These are phyloP conservation scores for Phaffomyces thermotolerans DNA, from an alignment of 805 yeast species.

Conservation along the genomic window DNA sequence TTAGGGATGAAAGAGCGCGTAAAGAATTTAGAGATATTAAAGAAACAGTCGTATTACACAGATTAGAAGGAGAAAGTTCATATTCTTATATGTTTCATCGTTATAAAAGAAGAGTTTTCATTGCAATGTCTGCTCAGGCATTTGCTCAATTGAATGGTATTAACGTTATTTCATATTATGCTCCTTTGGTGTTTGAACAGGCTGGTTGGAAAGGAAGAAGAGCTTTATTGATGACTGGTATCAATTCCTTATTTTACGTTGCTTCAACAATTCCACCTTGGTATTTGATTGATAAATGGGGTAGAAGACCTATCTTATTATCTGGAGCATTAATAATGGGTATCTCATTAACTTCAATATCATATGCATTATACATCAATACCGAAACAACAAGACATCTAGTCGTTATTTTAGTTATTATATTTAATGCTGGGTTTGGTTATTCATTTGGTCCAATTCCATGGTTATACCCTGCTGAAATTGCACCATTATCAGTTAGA, in stretches of 20 bases:
- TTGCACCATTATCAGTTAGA: constrained; percentile 75
- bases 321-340: constrained; percentile 82
- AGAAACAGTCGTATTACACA: constrained; percentile 65
- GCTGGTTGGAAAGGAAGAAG: constrained; percentile 92
- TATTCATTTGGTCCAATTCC: constrained; percentile 94
- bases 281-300: constrained; percentile 88
- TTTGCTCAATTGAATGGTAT: constrained; percentile 94
- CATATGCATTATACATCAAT: constrained; percentile 50
- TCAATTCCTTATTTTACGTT: constrained; percentile 55
- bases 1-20: constrained; percentile 59
- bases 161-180: constrained; percentile 87
- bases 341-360: constrained; percentile 52
- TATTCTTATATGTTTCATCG: constrained; percentile 69
- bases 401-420: constrained; percentile 70
- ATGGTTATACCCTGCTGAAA: constrained; percentile 83
- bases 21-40: constrained; percentile 75
- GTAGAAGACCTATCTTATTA: constrained; percentile 76
- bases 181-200: constrained; percentile 88
- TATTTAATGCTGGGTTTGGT: constrained; percentile 81
- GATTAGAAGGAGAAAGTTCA: constrained; percentile 74
- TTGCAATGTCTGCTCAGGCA: constrained; percentile 86
- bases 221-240: constrained; percentile 88
- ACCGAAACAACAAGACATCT: constrained; percentile 50
- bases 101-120: constrained; percentile 69
- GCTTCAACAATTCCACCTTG: constrained; percentile 79